Evolutionary conservation across 345 rosid species (phyloP).

Genomic region (Turnera subulata): DNA sequence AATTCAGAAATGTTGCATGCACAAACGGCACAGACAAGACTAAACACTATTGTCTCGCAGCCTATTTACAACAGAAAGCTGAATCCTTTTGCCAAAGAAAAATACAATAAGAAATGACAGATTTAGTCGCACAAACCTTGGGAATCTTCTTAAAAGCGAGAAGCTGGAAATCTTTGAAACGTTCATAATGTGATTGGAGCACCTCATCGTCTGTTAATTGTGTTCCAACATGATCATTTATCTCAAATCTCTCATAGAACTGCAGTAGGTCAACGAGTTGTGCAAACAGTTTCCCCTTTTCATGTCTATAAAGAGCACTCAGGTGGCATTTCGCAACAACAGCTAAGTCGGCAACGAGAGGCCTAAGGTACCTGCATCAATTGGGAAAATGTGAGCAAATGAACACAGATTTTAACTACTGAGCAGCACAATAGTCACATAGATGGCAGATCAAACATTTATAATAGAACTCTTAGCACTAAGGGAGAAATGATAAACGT

Average conservation of each 20-base stretch:
- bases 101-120: conserved; percentile 7
- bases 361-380: conserved; percentile 74
- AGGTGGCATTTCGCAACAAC: conserved; percentile 92
- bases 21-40: conserved; percentile 10
- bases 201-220: conserved; percentile 94
- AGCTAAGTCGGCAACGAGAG: conserved; percentile 95
- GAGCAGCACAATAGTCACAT: conserved; percentile 1
- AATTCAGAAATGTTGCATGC: conserved; percentile 1
- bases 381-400: conserved; percentile 1
- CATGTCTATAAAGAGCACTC: conserved; percentile 80
- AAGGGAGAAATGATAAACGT: not conserved
- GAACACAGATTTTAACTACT: conserved; percentile 4
- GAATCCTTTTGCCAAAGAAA: conserved; percentile 4
- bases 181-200: conserved; percentile 83
- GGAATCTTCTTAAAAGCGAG: conserved; percentile 88
- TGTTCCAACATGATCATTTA: conserved; percentile 92
- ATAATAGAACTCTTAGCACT: not conserved
- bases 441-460: not conserved
- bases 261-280: conserved; percentile 94
- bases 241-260: conserved; percentile 97
- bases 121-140: conserved; percentile 47
- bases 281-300: conserved; percentile 85
- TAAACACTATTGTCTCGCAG: not conserved
- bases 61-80: conserved; percentile 1
- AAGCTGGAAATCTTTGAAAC: conserved; percentile 81